Base-by-base conservation (phyloP, 2,329 filamentous ascomycete species). In the Dothistroma pini region DNA sequence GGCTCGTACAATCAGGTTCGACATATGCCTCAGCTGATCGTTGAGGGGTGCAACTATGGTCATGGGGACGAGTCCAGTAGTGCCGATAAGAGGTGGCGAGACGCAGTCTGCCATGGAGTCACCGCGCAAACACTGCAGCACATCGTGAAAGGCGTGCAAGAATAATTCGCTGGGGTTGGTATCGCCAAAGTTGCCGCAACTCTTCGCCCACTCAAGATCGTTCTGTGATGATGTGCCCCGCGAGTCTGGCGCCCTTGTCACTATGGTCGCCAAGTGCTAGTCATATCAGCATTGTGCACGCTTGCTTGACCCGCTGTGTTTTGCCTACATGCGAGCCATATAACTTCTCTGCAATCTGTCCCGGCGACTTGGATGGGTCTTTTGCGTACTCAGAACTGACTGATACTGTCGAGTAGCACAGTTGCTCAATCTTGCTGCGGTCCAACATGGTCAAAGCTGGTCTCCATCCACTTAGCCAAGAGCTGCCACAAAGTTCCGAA, bases 1-100 rank as follows among this genome's bases (percentile, higher is more conserved):
- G 0, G 90, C 90, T 4, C 86, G 81, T 2, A 83, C 89, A 35
- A 93, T 93, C 21, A 90, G 78, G 66, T 93, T 92, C 1, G 88
- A 85, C 75, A 90, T 89, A 72, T 93, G 89, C 0, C 88, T 81
- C 62, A 84, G 85, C 31, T 92, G 84, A 71, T 93, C 89, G 0
- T 87, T 86, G 22, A 90, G 81, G 66, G 84, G 83, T 0, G 85
- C 87, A 31, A 93, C 85, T 47, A 91, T 82, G 0, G 87, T 89
- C 64, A 93, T 73, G 0, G 89, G 89, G 9, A 89, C 75, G 0
- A 84, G 83, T 3, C 89, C 90, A 61, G 78, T 80, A 64, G 81
- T 84, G 54, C 86, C 86, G 72, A 83, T 79, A 57, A 88, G 74
- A 29, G 81, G 80, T 11, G 86, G 86, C 21, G 80, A 86, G 50